A percentile compares a stretch with the other conserved stretches of the same genome.
phyloP scores from a whole-genome alignment of 352 stramenopile genomes.

The Phytophthora pseudosyringae region DNA sequence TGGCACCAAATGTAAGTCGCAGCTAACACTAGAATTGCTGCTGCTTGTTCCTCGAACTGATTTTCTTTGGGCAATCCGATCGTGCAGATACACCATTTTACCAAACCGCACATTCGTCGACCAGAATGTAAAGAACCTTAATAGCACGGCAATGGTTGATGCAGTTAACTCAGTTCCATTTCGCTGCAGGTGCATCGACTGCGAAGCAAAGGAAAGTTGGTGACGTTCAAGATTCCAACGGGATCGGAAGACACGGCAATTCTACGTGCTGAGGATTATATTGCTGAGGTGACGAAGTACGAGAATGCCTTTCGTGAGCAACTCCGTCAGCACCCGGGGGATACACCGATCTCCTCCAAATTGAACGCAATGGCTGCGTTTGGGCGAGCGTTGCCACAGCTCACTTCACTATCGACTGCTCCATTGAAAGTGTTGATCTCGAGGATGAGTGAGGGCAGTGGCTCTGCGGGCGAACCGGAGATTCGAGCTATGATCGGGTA shows the following conservation, averaged over 20 bases:
- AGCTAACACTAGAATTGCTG: not conserved
- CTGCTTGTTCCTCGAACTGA: not conserved
- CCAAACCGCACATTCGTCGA: constrained; percentile 70
- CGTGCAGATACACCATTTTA: constrained; percentile 57
- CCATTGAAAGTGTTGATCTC: constrained; percentile 39
- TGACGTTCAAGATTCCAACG: constrained; percentile 59
- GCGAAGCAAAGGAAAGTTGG: constrained; percentile 41
- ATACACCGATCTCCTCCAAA: constrained; percentile 34
- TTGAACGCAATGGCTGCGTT: constrained; percentile 51
- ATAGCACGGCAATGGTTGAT: not conserved
- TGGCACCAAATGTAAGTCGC: constrained; percentile 65
- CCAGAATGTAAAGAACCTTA: constrained; percentile 50
- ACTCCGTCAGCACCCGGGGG: constrained; percentile 21
- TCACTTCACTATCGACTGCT: constrained; percentile 39
- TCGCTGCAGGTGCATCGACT: constrained; percentile 52
- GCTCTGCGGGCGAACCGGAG: constrained; percentile 11
- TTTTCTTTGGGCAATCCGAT: too few relatives aligned
- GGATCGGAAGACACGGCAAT: constrained; percentile 49
- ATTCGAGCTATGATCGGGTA: constrained; percentile 44
- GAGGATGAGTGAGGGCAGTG: constrained; percentile 16
- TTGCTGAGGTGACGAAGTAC: constrained; percentile 46
- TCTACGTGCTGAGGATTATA: constrained; percentile 40
- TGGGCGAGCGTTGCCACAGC: constrained; percentile 32
- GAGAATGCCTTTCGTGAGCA: constrained; percentile 39
- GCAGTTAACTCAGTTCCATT: constrained; percentile 6